phyloP scores from a whole-genome alignment of 139 green algal species.

The Chloropicon primus region DNA sequence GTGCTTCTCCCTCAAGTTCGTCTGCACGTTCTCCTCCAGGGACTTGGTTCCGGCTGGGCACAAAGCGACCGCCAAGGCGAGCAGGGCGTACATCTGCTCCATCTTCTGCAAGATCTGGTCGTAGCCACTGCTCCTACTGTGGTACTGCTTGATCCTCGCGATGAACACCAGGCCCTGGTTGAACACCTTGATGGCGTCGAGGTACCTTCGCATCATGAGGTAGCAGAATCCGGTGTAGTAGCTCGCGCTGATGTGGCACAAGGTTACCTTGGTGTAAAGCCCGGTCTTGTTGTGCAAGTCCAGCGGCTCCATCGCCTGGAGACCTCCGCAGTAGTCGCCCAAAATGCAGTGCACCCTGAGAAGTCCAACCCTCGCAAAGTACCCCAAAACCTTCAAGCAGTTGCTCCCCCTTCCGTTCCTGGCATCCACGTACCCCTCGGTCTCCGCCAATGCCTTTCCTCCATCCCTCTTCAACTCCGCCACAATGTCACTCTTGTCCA shows the following conservation, averaged over 20 bases:
- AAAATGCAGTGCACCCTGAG: constrained; percentile 78
- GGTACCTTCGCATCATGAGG: constrained; percentile 73
- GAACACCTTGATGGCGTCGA: constrained; percentile 70
- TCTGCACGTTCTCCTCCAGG: constrained; percentile 62
- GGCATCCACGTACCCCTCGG: constrained; percentile 55
- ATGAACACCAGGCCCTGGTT: constrained; percentile 82
- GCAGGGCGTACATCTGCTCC: constrained; percentile 92
- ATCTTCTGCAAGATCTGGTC: constrained; percentile 93
- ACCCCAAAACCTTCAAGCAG: constrained; percentile 88
- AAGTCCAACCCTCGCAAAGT: constrained; percentile 85
- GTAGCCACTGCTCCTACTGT: constrained; percentile 4
- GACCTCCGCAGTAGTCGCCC: constrained; percentile 71
- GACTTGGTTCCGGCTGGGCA: constrained; percentile 41
- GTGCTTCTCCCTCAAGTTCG: constrained; percentile 32
- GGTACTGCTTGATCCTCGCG: constrained; percentile 27
- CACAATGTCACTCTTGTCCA: constrained; percentile 66
- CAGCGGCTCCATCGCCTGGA: constrained; percentile 56
- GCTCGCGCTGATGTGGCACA: constrained; percentile 73
- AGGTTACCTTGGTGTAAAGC: constrained; percentile 60
- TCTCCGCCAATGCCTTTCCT: constrained; percentile 36
- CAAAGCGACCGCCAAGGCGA: constrained; percentile 66
- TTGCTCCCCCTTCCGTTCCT: constrained; percentile 40
- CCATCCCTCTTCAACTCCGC: constrained; percentile 46
- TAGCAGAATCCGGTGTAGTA: constrained; percentile 94
- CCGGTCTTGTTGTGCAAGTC: constrained; percentile 45